Evolutionary conservation across 2,329 filamentous ascomycete genomes (phyloP).

Genomic region (Aspergillus brunneoviolaceus): DNA sequence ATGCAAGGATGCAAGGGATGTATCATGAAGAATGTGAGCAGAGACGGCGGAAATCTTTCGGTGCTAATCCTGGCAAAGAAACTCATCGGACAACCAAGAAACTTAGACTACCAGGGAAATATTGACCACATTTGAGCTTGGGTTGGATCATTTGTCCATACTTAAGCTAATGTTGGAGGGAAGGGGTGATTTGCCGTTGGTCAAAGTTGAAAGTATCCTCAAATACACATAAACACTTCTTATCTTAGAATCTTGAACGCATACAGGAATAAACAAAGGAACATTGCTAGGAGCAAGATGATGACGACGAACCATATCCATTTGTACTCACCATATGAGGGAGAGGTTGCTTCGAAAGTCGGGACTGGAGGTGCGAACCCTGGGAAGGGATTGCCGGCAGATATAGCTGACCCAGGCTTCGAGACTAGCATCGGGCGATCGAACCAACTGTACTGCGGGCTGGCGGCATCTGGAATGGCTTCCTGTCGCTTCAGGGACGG

Average conservation of each 20-base stretch:
- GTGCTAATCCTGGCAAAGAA: too few relatives aligned
- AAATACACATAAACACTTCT: background rate
- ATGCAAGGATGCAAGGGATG: background rate
- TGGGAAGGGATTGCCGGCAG: background rate
- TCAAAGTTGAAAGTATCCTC: constrained; percentile 12
- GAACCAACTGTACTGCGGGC: background rate
- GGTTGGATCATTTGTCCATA: background rate
- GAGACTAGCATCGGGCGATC: background rate
- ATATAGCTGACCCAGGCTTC: background rate
- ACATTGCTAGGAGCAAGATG: constrained; percentile 22
- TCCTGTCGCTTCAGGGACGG: background rate
- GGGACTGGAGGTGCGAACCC: background rate
- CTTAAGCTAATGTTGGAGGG: background rate
- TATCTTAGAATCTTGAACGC: constrained; percentile 23
- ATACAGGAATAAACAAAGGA: constrained; percentile 26
- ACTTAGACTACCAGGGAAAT: background rate
- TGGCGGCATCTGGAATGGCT: background rate
- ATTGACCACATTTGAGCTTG: background rate
- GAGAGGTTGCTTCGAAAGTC: background rate
- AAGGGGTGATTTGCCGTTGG: constrained; percentile 9
- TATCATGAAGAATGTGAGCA: background rate
- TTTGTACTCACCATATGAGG: constrained; percentile 24
- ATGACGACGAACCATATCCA: constrained; percentile 24
- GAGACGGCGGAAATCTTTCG: background rate
- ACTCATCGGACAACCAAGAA: background rate